Conservation (phyloP, 176 grass and related monocot genomes). For the Carex kokanica region DNA sequence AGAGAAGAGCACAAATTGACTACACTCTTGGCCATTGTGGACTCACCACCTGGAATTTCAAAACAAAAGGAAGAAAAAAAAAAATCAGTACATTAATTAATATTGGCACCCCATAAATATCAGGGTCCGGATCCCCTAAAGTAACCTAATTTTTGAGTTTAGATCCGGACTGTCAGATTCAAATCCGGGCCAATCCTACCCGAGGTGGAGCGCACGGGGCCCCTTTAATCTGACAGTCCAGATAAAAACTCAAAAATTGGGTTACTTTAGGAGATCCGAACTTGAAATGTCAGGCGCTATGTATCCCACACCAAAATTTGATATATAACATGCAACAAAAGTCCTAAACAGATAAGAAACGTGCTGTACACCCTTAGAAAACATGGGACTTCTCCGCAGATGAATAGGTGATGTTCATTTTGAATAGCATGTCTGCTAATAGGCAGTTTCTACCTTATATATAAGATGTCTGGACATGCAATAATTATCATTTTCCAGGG, state of each 20-base stretch:
- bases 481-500: not conserved
- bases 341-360: not conserved
- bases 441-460: not conserved
- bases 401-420: not conserved
- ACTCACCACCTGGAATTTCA: conserved; percentile 69
- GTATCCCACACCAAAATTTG: not conserved
- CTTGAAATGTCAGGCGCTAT: not conserved
- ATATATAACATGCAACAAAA: not conserved
- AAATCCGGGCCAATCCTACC: too few species aligned
- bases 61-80: not conserved
- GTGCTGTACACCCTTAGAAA: not conserved
- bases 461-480: not conserved
- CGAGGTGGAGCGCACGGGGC: too few species aligned
- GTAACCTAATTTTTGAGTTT: too few species aligned
- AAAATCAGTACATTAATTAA: not conserved
- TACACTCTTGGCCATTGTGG: conserved; percentile 94
- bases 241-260: too few species aligned
- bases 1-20: conserved; percentile 11
- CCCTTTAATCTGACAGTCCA: too few species aligned
- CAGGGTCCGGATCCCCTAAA: too few species aligned
- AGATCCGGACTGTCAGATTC: too few species aligned
- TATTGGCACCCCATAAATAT: not conserved
- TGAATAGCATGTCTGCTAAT: not conserved
- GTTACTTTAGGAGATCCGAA: too few species aligned
- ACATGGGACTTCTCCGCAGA: not conserved